Evolutionary conservation across 805 yeast species (phyloP).

Genomic region (Candida xyloterini): DNA sequence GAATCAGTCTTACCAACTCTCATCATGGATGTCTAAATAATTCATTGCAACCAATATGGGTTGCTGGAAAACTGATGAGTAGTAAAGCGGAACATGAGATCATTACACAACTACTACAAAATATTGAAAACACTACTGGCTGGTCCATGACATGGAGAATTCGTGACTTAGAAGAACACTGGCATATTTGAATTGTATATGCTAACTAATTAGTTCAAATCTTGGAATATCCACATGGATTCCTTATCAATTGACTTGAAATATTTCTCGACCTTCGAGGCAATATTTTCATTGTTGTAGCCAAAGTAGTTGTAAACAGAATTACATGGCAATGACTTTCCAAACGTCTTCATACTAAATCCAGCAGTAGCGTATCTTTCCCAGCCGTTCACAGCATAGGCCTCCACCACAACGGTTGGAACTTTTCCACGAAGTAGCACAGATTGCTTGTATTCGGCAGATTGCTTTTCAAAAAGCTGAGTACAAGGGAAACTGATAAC

Average conservation of each 20-base stretch:
- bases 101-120: slow-evolving; percentile 20
- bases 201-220: slow-evolving; percentile 20
- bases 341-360: slow-evolving; percentile 91
- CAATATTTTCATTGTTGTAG: slow-evolving; percentile 89
- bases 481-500: slow-evolving; percentile 94
- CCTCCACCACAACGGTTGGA: slow-evolving; percentile 92
- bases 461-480: slow-evolving; percentile 81
- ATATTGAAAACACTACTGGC: slow-evolving; percentile 25
- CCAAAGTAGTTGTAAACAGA: slow-evolving; percentile 81
- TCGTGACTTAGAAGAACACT: slow-evolving; percentile 22
- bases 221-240: slow-evolving; percentile 30
- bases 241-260: slow-evolving; percentile 16
- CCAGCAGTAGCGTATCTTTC: slow-evolving; percentile 93
- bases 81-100: slow-evolving; percentile 25
- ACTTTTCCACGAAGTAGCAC: slow-evolving; percentile 86
- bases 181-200: slow-evolving; percentile 13
- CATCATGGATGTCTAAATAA: slow-evolving; percentile 28
- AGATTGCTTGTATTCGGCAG: slow-evolving; percentile 73
- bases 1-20: slow-evolving; percentile 33
- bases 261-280: slow-evolving; percentile 37
- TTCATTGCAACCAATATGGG: slow-evolving; percentile 27
- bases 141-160: slow-evolving; percentile 24
- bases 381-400: slow-evolving; percentile 89
- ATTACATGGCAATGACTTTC: slow-evolving; percentile 89
- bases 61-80: slow-evolving; percentile 28